Evolutionary conservation across 2,329 filamentous ascomycete species (phyloP).

Genomic region (Sphaceloma murrayae): DNA sequence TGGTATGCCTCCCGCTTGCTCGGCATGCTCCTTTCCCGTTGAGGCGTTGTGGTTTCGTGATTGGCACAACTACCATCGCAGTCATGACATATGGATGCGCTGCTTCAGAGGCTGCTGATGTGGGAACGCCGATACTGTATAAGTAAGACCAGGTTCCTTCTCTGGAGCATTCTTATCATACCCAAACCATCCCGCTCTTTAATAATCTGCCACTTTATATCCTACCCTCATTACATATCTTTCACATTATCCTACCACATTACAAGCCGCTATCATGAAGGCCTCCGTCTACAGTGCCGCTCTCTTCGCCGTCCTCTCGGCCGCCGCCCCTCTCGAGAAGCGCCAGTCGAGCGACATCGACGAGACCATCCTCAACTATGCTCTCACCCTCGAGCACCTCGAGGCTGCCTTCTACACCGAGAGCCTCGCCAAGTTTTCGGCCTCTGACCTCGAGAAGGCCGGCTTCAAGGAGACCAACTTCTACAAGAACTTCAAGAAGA

Average conservation of each 20-base stretch:
- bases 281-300: conserved; percentile 18
- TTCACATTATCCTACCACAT: background rate
- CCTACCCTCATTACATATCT: background rate
- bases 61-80: background rate
- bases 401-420: conserved; percentile 55
- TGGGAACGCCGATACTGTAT: background rate
- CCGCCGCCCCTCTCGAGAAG: conserved; percentile 18
- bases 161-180: background rate
- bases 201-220: background rate
- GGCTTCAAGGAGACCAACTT: conserved; percentile 42
- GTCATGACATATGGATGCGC: background rate
- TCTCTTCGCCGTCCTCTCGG: conserved; percentile 15
- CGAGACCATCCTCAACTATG: conserved; percentile 34
- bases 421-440: conserved; percentile 49
- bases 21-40: conserved; percentile 9
- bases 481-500: conserved; percentile 49
- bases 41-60: conserved; percentile 11
- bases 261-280: conserved; percentile 17
- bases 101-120: background rate
- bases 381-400: conserved; percentile 37
- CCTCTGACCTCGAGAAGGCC: conserved; percentile 43
- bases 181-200: background rate
- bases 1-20: background rate
- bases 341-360: conserved; percentile 1
- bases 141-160: conserved; percentile 5